Evolutionary conservation across 208 protist genomes (phyloP), one percentile per base, ranked within the genome.

Genomic region (Wallacemonas sp.): DNA sequence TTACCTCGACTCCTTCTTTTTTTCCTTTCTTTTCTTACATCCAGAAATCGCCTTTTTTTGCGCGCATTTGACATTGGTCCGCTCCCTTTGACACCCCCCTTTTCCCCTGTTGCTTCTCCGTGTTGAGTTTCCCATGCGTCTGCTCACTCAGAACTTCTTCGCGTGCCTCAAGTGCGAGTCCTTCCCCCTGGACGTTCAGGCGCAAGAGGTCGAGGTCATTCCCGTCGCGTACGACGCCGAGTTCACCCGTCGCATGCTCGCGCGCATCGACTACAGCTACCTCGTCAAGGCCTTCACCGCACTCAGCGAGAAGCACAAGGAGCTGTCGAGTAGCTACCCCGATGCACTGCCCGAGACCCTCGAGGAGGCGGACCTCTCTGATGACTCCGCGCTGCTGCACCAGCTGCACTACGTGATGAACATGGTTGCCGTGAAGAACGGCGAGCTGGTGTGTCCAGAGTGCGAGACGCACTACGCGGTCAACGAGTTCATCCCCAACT

Each of bases 141-240:
- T 94, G 14, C 79, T 97, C 31, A 95, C 87, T 12, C 89, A 94
- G 65, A 97, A 95, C 72, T 87, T 97, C 48, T 76, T 95, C 36
- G 76, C 83, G 29, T 97, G 92, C 67, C 70, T 97, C 55, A 65
- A 83, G 69, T 97, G 92, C 72, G 74, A 92, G 63, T 62, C 68
- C 5, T 89, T 84, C 55, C 92, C 92, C 0, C 78, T 97, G 16
- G 39, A 62, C 45, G 48, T 97, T 16, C 73, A 33, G 25, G 76
- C 78, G 8, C 61, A 46, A 14, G 79, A 91, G 46, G 62, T 85
- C 26, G 84, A 80, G 36, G 69, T 78, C 32, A 67, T 93, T 14
- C 64, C 76, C 1, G 80, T 81, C 22, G 84, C 81, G 72, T 94
- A 82, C 76, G 80, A 97, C 64, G 65, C 77, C 14, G 80, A 87